Conservation (phyloP, 164 flowering plant genomes). For the Berberis vulgaris region DNA sequence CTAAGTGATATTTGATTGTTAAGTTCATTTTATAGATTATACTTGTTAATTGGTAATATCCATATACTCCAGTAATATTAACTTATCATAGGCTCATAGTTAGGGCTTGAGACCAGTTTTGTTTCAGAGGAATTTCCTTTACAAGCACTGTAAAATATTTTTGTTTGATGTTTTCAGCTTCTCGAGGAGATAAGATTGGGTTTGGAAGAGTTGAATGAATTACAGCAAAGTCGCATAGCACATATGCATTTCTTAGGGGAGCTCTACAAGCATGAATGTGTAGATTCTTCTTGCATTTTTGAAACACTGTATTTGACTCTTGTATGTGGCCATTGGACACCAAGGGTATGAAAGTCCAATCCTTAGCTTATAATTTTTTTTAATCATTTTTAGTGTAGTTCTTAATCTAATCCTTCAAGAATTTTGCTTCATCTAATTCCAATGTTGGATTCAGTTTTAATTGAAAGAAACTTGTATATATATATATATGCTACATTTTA, state of each 20-base stretch:
- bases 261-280: conserved; percentile 92
- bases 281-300: conserved; percentile 90
- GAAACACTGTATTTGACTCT: conserved; percentile 87
- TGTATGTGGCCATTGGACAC: conserved; percentile 80
- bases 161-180: conserved; percentile 41
- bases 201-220: conserved; percentile 72
- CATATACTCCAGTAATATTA: not conserved
- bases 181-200: conserved; percentile 87
- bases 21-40: too few species aligned
- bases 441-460: too few species aligned
- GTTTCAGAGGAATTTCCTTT: not conserved
- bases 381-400: too few species aligned
- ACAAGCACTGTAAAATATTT: not conserved
- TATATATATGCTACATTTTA: too few species aligned
- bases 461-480: too few species aligned
- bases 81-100: not conserved
- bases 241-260: conserved; percentile 95
- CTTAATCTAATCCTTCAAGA: too few species aligned
- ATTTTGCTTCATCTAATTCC: too few species aligned
- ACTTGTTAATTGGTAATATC: too few species aligned
- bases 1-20: too few species aligned
- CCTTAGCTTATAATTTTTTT: not conserved
- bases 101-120: not conserved
- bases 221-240: conserved; percentile 88
- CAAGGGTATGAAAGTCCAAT: conserved; percentile 51